These are phyloP conservation scores for Emmonsiellopsis sp. DNA, from an alignment of 2,329 filamentous ascomycete genomes.

Conservation along the genomic window DNA sequence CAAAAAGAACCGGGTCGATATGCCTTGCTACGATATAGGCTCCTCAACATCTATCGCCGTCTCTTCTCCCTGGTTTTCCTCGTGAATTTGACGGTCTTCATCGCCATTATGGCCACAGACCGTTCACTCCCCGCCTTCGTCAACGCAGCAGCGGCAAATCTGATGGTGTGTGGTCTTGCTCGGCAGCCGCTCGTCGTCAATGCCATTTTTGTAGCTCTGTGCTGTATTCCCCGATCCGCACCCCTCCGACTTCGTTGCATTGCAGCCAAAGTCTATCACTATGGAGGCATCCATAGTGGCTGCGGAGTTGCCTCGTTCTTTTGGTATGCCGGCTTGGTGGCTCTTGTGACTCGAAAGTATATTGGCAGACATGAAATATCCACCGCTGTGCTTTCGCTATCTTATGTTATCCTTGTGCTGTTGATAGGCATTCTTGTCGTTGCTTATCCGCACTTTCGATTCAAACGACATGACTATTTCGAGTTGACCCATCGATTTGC, in stretches of 20 bases:
- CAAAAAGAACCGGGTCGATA: constrained; percentile 13
- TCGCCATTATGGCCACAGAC: constrained; percentile 27
- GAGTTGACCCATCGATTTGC: constrained; percentile 63
- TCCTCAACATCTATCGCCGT: constrained; percentile 34
- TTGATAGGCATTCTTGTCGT: constrained; percentile 52
- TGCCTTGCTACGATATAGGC: constrained; percentile 26
- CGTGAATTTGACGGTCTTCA: constrained; percentile 29
- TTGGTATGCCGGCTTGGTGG: constrained; percentile 37
- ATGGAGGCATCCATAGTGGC: constrained; percentile 47
- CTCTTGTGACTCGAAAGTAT: constrained; percentile 26
- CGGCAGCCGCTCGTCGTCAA: constrained; percentile 49
- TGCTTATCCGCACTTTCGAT: constrained; percentile 56
- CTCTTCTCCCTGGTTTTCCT: constrained; percentile 35
- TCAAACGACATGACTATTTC: constrained; percentile 58
- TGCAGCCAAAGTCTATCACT: constrained; percentile 44
- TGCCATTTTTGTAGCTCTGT: constrained; percentile 38
- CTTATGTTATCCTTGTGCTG: constrained; percentile 50
- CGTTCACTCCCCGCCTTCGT: constrained; percentile 30
- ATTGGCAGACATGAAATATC: constrained; percentile 14
- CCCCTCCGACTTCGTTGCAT: constrained; percentile 39
- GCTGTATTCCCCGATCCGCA: constrained; percentile 35
- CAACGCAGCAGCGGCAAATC: constrained; percentile 38
- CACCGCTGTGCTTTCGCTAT: constrained; percentile 41
- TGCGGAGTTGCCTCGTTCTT: constrained; percentile 40
- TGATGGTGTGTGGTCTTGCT: constrained; percentile 39